phyloP scores from a whole-genome alignment of 2,329 filamentous ascomycete genomes.

The Alternaria solani region DNA sequence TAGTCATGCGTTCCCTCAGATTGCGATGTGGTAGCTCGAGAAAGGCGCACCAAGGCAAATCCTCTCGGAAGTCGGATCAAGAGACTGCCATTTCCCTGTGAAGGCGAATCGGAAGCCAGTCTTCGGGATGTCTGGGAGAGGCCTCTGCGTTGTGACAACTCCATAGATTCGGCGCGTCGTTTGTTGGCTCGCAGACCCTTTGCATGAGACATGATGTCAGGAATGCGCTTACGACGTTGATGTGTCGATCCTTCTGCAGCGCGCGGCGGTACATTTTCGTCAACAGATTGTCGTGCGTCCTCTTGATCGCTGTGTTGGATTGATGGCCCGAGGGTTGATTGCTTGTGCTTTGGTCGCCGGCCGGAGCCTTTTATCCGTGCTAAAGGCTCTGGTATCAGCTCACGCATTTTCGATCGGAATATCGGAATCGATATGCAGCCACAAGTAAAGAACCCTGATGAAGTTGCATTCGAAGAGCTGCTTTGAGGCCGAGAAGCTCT shows the following conservation, averaged over 20 bases:
- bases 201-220: background rate
- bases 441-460: background rate
- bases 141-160: background rate
- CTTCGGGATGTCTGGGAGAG: background rate
- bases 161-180: background rate
- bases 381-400: conserved; percentile 20
- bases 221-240: background rate
- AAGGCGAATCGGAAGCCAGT: background rate
- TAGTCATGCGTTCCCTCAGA: conserved; percentile 5
- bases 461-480: background rate
- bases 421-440: background rate
- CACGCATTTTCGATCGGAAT: background rate
- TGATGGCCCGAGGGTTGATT: conserved; percentile 27
- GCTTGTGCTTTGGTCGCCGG: conserved; percentile 18
- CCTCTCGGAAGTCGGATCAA: conserved; percentile 37
- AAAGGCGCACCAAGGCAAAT: conserved; percentile 30
- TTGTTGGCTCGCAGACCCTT: background rate
- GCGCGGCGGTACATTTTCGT: background rate
- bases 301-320: conserved; percentile 18
- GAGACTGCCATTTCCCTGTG: conserved; percentile 16
- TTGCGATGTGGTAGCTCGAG: conserved; percentile 17
- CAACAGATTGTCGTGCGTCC: background rate
- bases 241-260: background rate
- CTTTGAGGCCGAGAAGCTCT: conserved; percentile 5
- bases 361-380: conserved; percentile 29